phyloP scores from a whole-genome alignment of 208 protist species.

The Crithidia sp. region DNA sequence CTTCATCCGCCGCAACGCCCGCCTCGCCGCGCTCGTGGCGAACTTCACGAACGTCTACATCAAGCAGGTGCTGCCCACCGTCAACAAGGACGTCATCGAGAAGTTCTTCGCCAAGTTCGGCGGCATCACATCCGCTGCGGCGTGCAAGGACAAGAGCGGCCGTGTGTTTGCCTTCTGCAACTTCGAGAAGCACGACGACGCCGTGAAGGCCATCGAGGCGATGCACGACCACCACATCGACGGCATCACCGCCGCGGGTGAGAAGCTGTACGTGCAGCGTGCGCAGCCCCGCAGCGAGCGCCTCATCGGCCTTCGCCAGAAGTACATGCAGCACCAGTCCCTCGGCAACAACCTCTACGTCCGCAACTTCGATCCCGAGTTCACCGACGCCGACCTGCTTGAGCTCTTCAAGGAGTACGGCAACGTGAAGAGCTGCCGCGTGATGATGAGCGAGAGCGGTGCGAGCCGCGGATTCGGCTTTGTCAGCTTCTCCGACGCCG shows the following conservation, averaged over 20 bases:
- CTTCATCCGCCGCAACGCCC: conserved; percentile 96
- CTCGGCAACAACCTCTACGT: conserved; percentile 99
- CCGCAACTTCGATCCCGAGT: conserved; percentile 97
- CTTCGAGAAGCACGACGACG: conserved; percentile 96
- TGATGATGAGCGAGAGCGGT: conserved; percentile 93
- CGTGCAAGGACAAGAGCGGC: conserved; percentile 91
- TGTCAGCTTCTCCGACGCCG: conserved; percentile 98
- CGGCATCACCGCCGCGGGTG: conserved; percentile 77
- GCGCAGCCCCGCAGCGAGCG: conserved; percentile 89
- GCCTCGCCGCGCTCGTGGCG: conserved; percentile 87
- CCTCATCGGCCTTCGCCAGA: conserved; percentile 88
- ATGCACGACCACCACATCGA: conserved; percentile 89
- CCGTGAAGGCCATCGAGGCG: conserved; percentile 93
- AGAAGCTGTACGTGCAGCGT: conserved; percentile 90
- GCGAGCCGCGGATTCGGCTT: conserved; percentile 98
- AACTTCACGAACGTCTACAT: conserved; percentile 99
- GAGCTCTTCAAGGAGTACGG: conserved; percentile 99
- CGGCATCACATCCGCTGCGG: conserved; percentile 92
- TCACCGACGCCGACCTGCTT: conserved; percentile 97
- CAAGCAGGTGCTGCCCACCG: conserved; percentile 95
- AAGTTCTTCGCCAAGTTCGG: conserved; percentile 96
- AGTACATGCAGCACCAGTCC: conserved; percentile 91
- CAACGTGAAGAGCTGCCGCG: conserved; percentile 98
- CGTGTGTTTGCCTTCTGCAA: conserved; percentile 98
- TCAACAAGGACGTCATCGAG: conserved; percentile 92